phyloP scores from a whole-genome alignment of 2,329 filamentous ascomycete species.

The Macroventuria anomochaeta region DNA sequence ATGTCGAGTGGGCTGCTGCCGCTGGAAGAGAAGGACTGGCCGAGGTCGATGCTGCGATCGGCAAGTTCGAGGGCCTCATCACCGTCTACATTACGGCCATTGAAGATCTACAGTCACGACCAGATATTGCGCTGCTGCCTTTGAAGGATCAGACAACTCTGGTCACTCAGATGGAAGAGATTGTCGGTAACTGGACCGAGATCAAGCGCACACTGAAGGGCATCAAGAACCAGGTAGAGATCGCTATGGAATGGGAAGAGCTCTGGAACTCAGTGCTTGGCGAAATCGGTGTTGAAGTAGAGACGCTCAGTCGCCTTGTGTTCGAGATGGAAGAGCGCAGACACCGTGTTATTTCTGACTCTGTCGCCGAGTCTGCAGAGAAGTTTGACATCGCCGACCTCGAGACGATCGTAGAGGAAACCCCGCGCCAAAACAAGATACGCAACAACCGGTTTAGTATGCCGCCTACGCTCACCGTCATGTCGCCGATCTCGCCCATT shows the following conservation, averaged over 20 bases:
- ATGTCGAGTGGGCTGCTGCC: conserved; percentile 94
- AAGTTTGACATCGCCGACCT: conserved; percentile 83
- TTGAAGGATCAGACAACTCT: conserved; percentile 74
- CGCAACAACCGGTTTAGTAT: conserved; percentile 73
- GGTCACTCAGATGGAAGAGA: conserved; percentile 87
- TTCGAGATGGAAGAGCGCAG: conserved; percentile 98
- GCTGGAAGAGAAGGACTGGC: conserved; percentile 82
- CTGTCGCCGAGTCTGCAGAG: conserved; percentile 68
- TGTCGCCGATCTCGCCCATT: conserved; percentile 66
- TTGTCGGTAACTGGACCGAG: conserved; percentile 81
- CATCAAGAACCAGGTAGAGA: conserved; percentile 89
- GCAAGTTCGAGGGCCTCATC: conserved; percentile 85
- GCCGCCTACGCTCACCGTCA: conserved; percentile 63
- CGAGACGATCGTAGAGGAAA: conserved; percentile 91
- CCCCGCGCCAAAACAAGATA: conserved; percentile 64
- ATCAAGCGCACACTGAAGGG: conserved; percentile 78
- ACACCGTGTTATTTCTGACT: conserved; percentile 71
- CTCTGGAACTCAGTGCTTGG: conserved; percentile 93
- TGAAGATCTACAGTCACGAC: conserved; percentile 81
- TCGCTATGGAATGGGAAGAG: conserved; percentile 99
- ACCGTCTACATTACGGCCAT: conserved; percentile 95
- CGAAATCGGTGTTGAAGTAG: conserved; percentile 89
- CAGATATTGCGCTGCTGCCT: conserved; percentile 76
- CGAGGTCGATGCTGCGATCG: conserved; percentile 72
- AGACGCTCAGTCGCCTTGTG: conserved; percentile 78